Percentiles rank a stretch among this genome's conserved stretches.
phyloP scores from a whole-genome alignment of 129 eudicot genomes.

The Lactuca sativa region DNA sequence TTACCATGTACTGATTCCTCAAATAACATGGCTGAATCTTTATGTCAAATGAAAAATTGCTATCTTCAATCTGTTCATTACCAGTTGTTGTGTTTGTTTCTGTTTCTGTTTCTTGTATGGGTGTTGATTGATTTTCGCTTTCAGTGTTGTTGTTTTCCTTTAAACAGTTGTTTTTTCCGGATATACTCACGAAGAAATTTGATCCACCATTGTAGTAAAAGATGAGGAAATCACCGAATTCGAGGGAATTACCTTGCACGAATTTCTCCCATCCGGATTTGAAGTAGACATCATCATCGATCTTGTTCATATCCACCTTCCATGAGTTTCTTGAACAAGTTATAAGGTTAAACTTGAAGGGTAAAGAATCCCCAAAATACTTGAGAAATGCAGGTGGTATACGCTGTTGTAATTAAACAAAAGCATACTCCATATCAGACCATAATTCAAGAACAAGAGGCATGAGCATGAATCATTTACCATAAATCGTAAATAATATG shows the following conservation, averaged over 20 bases:
- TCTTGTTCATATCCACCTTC: conserved; percentile 32
- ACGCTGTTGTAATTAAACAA: conserved; percentile 10
- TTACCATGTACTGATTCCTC: conserved; percentile 11
- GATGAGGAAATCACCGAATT: conserved; percentile 38
- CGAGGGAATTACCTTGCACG: conserved; percentile 38
- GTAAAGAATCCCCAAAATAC: conserved; percentile 26
- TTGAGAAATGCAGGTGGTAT: conserved; percentile 45
- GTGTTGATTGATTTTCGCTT: conserved; percentile 2
- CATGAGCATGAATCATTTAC: too few relatives aligned
- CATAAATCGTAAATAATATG: background rate
- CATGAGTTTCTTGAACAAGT: conserved; percentile 29
- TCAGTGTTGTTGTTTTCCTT: conserved; percentile 15
- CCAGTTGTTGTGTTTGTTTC: background rate
- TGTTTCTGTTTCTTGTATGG: conserved; percentile 7
- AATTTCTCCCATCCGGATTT: conserved; percentile 41
- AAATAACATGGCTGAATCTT: conserved; percentile 12
- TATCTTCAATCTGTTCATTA: conserved; percentile 11
- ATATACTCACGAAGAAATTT: conserved; percentile 21
- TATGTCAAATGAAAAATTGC: conserved; percentile 17
- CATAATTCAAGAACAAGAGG: too few relatives aligned
- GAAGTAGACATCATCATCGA: conserved; percentile 29
- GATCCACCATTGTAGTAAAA: conserved; percentile 34
- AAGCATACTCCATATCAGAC: background rate
- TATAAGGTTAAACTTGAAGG: conserved; percentile 21
- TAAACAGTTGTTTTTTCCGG: conserved; percentile 27